Evolutionary conservation across 306 rosid genomes (phyloP), one percentile per base, ranked within the genome.

Genomic region (Dalbergia cultrata): DNA sequence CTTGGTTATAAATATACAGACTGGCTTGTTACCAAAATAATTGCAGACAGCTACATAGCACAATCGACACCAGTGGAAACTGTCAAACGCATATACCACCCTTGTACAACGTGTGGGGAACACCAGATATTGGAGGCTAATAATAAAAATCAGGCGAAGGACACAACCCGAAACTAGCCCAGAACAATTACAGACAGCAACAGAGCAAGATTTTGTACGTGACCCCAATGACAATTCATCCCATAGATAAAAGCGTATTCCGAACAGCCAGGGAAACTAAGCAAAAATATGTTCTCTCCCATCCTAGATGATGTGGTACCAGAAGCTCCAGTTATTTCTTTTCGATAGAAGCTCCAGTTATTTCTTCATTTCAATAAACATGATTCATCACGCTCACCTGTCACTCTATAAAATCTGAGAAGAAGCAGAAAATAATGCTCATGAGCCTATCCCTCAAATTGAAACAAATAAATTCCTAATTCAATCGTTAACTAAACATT

Each of bases 261-360:
- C 58, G 62, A 13, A 14, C 58, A 77, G 39, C 50, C 34, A 45
- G 35, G 4, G 57, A 62, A 47, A 45, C 34, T 26, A 54, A 35
- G 65, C 52, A 72, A 72, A 37, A 72, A 68, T 53, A 66, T 66
- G 13, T 54, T 56, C 35, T 34, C 65, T 78, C 35, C 44, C 50
- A 44, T 12, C 54, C 75, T 11, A 5, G 26, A 57, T 67, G 39
- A 44, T 35, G 13, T 57, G 45, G 17, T 16, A 19, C 37, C 21
- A 12, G 59, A 54, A 26, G 35, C 59, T 43, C 59, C 17, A 37
- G 37, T 58, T 13, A 16, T 13, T 69, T 0, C 22, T 21, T 26
- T 26, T 26, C 2, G 31, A 26, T 26, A 26, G 31, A 26, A 26
- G 31, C 31, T 26, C 31, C 31, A 26, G 31, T 26, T 26, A 26